Base-by-base conservation (phyloP, 257 asterid genomes). In the Galeopsis tetrahit region DNA sequence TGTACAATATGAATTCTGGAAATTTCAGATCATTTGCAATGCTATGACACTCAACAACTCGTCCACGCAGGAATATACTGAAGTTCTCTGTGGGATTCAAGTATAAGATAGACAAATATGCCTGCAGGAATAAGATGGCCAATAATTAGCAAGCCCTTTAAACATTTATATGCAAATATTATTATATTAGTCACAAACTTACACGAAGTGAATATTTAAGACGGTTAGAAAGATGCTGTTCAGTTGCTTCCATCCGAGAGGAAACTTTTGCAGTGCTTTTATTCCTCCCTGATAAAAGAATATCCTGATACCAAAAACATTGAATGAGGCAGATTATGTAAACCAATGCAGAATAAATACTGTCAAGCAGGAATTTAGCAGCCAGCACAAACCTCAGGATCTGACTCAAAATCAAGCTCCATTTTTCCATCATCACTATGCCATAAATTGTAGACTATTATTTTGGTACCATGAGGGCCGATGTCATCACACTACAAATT, bases 381-480 rank as follows among this genome's bases (percentile, higher is more conserved):
- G 43, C 57, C 77, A 75, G 70, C 51, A 62, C 44, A 67, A 76
- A 91, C 97, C 97, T 91, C 89, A 4, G 88, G 83, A 84, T 91
- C 96, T 15, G 91, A 79, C 65, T 84, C 92, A 57, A 93, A 91
- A 79, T 91, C 89, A 1, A 93, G 98, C 90, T 93, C 98, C 84
- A 83, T 43, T 62, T 82, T 48, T n/a, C 96, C 93, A 39, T 88
- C 94, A 83, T 88, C 84, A 31, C 75, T 84, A 71, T 73, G 83
- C 98, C 98, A 93, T 83, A 93, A 80, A 82, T 89, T 93, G 74
- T 88, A 93, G 63, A 93, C 65, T 63, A 93, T 77, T 60, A 91
- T 79, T 83, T 77, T 89, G 59, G 96, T 86, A 59, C 98, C 98
- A 82, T 89, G 97, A 67, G 81, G 69, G 46, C 97, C 96, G 17